Conservation (phyloP, 2,329 filamentous ascomycete genomes). For the Bertia moriformis region DNA sequence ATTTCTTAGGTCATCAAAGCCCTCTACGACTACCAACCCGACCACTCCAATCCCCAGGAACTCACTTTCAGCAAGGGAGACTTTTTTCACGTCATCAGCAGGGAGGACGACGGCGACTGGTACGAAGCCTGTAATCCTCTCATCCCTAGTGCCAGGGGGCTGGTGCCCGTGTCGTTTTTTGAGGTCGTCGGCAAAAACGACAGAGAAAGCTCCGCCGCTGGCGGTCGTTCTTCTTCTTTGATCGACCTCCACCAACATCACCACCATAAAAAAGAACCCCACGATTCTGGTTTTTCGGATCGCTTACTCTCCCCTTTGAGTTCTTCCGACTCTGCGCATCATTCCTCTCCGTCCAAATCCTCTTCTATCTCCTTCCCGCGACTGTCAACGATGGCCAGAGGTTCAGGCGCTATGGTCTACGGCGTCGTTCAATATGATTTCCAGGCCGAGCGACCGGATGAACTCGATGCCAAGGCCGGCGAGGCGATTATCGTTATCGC, state of each 20-base stretch:
- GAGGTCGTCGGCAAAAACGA: conserved; percentile 84
- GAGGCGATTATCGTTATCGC: conserved; percentile 98
- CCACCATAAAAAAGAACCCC: conserved; percentile 81
- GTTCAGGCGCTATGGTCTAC: conserved; percentile 75
- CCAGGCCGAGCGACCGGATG: conserved; percentile 84
- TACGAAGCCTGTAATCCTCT: conserved; percentile 96
- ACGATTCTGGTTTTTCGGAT: conserved; percentile 37
- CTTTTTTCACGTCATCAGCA: conserved; percentile 93
- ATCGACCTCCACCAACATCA: conserved; percentile 37
- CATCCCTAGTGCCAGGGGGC: conserved; percentile 69
- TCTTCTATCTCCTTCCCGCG: conserved; percentile 24
- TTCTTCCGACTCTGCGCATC: conserved; percentile 7
- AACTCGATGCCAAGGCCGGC: conserved; percentile 84
- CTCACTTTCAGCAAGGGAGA: conserved; percentile 87
- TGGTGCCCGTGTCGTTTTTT: conserved; percentile 90
- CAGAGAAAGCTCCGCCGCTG: conserved; percentile 67
- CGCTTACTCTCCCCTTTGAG: not conserved
- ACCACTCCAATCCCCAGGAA: conserved; percentile 48
- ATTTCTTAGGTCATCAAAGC: conserved; percentile 81
- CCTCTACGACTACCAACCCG: conserved; percentile 78
- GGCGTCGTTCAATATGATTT: conserved; percentile 97
- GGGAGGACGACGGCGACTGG: conserved; percentile 90
- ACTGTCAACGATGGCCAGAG: conserved; percentile 26
- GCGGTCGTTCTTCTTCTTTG: conserved; percentile 31
- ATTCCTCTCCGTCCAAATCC: conserved; percentile 10